Base-by-base conservation (phyloP, 2,329 filamentous ascomycete genomes). In the Microcera coccophila region DNA sequence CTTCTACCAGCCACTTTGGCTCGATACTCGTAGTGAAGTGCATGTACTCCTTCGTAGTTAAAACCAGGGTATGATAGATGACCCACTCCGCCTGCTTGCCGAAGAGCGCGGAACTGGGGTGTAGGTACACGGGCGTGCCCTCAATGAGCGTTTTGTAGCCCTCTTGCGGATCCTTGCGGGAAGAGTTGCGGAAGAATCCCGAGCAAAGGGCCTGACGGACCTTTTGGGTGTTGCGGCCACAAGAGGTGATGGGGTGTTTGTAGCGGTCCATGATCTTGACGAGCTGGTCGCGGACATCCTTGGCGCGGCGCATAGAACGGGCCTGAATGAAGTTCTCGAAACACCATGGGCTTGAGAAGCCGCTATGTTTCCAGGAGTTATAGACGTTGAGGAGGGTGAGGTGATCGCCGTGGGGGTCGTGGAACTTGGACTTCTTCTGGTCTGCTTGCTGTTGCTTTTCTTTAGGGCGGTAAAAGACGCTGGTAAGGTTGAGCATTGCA, bases 41-140 rank as follows among this genome's bases (percentile, higher is more conserved):
- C 93, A 98, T 97, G 67, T 97, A 98, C 70, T 98, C 93, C 70
- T 95, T 91, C 18, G 87, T 94, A 18, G 93, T 98, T 57, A 97
- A 76, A 7, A 97, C 88, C 16, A 98, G 74, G 40, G 82, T 84
- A 61, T 96, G 85, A 63, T 95, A 98, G 42, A 98, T 87, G 24
- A 97, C 93, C 76, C 94, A 94, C 68, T 98, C 93, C 1, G 90
- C 86, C 47, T 91, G 87, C 68, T 97, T 97, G 39, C 93, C 93
- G 59, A 97, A 98, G 12, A 98, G 72, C 9, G 91, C 87, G 8
- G 87, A 94, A 49, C 81, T 86, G 0, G 93, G 93, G 67, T 98
- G 94, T 67, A 98, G 78, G 65, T 94, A 95, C 1, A 98, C 91
- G 0, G 90, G 89, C 3, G 91, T 97, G 28, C 89, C 86, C 70